Percentiles rank a stretch among this genome's conserved stretches.
These are phyloP conservation scores for Aureobasidium musti DNA, from an alignment of 2,329 filamentous ascomycete species.

Conservation along the genomic window DNA sequence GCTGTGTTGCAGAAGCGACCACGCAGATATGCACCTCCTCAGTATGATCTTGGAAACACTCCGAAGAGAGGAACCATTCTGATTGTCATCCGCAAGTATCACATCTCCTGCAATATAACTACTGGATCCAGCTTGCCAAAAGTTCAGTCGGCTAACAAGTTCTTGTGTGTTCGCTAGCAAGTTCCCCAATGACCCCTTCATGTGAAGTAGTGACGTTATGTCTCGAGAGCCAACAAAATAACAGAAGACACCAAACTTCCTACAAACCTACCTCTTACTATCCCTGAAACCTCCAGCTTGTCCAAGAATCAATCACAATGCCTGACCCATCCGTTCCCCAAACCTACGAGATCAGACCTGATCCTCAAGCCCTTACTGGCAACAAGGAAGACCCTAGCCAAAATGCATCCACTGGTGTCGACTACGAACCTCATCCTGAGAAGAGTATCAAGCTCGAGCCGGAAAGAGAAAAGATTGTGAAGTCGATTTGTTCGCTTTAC, in stretches of 20 bases:
- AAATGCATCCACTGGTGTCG: conserved; percentile 40
- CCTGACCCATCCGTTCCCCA: conserved; percentile 26
- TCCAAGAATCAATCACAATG: not conserved
- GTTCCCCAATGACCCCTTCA: conserved; percentile 10
- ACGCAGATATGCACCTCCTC: not conserved
- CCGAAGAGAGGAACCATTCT: too few relatives aligned
- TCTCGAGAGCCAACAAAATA: not conserved
- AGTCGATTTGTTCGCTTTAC: conserved; percentile 50
- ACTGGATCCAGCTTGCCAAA: not conserved
- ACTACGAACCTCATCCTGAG: conserved; percentile 49
- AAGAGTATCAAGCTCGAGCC: conserved; percentile 42
- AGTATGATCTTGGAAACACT: too few relatives aligned
- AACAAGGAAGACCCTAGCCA: conserved; percentile 34
- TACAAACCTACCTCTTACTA: not conserved
- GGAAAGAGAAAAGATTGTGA: conserved; percentile 46
- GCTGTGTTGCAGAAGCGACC: too few relatives aligned
- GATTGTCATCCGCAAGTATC: too few relatives aligned
- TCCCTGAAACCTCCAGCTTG: not conserved
- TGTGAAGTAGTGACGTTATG: conserved; percentile 17
- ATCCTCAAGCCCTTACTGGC: conserved; percentile 39
- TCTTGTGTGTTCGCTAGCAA: not conserved
- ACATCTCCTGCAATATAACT: too few relatives aligned
- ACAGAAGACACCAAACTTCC: not conserved
- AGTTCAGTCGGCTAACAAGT: not conserved
- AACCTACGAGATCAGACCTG: conserved; percentile 33